Conservation (phyloP, 208 protist genomes). For the Leishmania arabica region DNA sequence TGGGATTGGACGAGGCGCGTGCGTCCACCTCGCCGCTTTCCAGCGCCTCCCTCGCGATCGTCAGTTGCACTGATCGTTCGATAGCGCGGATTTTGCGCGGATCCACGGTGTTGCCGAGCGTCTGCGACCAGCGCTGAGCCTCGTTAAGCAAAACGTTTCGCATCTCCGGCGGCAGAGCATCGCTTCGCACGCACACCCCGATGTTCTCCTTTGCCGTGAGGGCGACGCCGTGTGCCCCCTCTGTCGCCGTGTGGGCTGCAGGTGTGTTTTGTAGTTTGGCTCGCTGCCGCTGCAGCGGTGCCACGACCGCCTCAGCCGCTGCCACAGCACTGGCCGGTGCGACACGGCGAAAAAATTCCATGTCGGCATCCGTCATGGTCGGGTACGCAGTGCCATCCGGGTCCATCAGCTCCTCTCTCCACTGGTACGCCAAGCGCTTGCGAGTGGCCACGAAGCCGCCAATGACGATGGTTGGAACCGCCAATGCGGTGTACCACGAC, state of each 20-base stretch:
- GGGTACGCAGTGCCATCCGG: slow-evolving; percentile 55
- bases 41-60: neutral
- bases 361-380: slow-evolving; percentile 58
- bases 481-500: slow-evolving; percentile 72
- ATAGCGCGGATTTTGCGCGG: slow-evolving; percentile 43
- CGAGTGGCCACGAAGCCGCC: slow-evolving; percentile 77
- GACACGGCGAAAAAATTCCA: slow-evolving; percentile 68
- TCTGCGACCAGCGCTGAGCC: slow-evolving; percentile 48
- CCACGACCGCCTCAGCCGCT: slow-evolving; percentile 6
- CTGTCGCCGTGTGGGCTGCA: neutral
- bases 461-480: slow-evolving; percentile 52
- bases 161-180: slow-evolving; percentile 40
- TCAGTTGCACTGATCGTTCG: slow-evolving; percentile 11
- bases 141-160: slow-evolving; percentile 64
- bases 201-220: slow-evolving; percentile 63
- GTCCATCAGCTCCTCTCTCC: slow-evolving; percentile 88
- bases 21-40: neutral
- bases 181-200: slow-evolving; percentile 46
- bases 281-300: slow-evolving; percentile 1
- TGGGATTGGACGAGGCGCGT: neutral
- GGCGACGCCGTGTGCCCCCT: slow-evolving; percentile 22
- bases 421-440: slow-evolving; percentile 84
- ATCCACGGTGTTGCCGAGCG: slow-evolving; percentile 62
- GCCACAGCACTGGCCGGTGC: slow-evolving; percentile 27
- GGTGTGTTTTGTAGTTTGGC: neutral